Evolutionary conservation across 2,329 filamentous ascomycete genomes (phyloP), one percentile per base, ranked within the genome.

Genomic region (Neophaeococcomyces aloes): DNA sequence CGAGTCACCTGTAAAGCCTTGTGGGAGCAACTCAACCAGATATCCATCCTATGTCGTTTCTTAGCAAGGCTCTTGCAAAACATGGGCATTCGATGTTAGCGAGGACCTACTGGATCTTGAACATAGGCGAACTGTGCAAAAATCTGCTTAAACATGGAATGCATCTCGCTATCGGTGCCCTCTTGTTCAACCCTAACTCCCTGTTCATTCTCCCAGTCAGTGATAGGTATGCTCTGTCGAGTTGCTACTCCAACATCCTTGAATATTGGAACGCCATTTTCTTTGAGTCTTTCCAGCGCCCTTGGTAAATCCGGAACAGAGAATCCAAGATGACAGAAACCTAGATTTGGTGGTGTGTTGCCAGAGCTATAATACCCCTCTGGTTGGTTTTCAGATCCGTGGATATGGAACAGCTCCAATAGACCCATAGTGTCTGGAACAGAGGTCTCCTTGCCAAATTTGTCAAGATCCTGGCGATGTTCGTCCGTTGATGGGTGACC

Each of bases 301-400:
- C 33, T 53, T 4, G 35, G 7, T 0, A 64, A 61, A 53, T 63
- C 56, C n/a, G 62, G 61, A 5, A 65, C 62, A 3, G 60, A 61
- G 38, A 64, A 65, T 0, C 63, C 62, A 29, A 65, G 31, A 53
- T 65, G 63, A 7, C 60, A 57, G 33, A 65, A 64, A 0, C 63
- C 63, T 31, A 65, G 41, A 35, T 57, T 38, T 7, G 62, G 61
- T n/a, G 61, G 56, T 6, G 38, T 38, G 47, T 65, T 63, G 2
- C 61, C 62, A 1, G 50, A 63, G 10, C 48, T 41, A 37, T 51
- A 51, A 2, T 49, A 47, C 2, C 47, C 54, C 4, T 48, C 46
- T 1, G 41, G 45, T 23, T 48, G 27, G 14, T 51, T 51, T 48
- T 64, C 62, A 3, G 58, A 55, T 1, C 61, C 60, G 37, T 65